Percentiles rank a stretch among this genome's conserved stretches.
Conservation (phyloP, 805 yeast genomes). For the Limtongia smithiae region DNA sequence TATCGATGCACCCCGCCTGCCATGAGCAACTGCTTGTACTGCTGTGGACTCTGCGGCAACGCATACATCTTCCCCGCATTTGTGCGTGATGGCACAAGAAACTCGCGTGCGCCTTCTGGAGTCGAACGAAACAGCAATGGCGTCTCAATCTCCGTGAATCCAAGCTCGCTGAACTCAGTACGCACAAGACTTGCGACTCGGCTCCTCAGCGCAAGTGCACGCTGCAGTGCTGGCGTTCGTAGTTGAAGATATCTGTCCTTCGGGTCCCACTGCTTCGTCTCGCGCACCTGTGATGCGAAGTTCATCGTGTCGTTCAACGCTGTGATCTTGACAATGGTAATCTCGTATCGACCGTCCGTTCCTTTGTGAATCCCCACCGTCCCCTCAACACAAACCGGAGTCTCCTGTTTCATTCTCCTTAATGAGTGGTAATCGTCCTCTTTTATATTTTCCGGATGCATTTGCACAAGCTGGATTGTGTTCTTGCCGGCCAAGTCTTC, state of each 20-base stretch:
- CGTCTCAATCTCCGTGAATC: constrained; percentile 83
- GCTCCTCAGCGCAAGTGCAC: constrained; percentile 55
- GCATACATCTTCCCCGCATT: constrained; percentile 63
- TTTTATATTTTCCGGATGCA: background rate
- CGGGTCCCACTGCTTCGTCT: constrained; percentile 60
- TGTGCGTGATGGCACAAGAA: constrained; percentile 83
- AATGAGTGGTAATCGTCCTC: background rate
- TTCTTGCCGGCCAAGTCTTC: background rate
- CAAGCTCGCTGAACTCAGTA: constrained; percentile 38
- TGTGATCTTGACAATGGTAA: constrained; percentile 8
- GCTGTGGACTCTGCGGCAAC: constrained; percentile 96
- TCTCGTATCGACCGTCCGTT: constrained; percentile 4
- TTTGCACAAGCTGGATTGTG: constrained; percentile 21
- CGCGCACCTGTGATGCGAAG: constrained; percentile 22
- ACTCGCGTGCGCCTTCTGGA: constrained; percentile 97
- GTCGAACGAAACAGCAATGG: constrained; percentile 92
- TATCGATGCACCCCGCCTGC: constrained; percentile 86
- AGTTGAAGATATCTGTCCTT: constrained; percentile 79
- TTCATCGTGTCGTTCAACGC: constrained; percentile 13
- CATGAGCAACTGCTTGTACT: constrained; percentile 90
- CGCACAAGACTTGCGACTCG: constrained; percentile 50
- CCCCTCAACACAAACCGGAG: constrained; percentile 25
- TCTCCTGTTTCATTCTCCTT: constrained; percentile 18
- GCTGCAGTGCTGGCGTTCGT: constrained; percentile 52
- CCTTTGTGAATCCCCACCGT: constrained; percentile 10